Base-by-base conservation (phyloP, 2,329 filamentous ascomycete species). In the Tympanopsis confertula region DNA sequence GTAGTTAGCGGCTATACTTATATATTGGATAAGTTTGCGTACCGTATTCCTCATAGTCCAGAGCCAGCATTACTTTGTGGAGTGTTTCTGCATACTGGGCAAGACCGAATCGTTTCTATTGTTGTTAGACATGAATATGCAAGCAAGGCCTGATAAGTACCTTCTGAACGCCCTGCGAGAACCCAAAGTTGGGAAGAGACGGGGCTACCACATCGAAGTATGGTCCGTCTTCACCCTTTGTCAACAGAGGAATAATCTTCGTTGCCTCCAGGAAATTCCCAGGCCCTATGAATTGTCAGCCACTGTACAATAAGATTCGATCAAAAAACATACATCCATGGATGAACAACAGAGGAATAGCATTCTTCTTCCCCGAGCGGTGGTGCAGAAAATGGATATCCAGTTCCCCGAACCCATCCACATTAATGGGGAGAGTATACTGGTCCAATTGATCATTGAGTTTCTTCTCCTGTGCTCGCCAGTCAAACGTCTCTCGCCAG, bases 371-470 rank as follows among this genome's bases (percentile, higher is more conserved):
- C n/a, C n/a, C n/a, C n/a, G n/a, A n/a, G 28, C 46, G 48, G 29
- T 55, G 48, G 45, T 61, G 55, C 19, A 63, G 39, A 44, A 61
- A 62, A 46, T 62, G 59, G 36, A 63, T 55, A 32, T 49, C 47
- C 3, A 61, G 45, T 17, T 51, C 47, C 37, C 55, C 52, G 38
- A 59, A 61, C n/a, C 56, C 57, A 7, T 56, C 51, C 38, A 54
- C 57, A 38, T 58, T 49, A 38, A 62, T 54, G 4, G 50, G 38
- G 5, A 56, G 56, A 30, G 51, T 47, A 39, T 54, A 61, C 3
- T 60, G 52, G 5, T 58, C 58, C 14, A 56, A 42, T 37, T 49
- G 37, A 17, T 24, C 19, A 39, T 61, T 62, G 38, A 61, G 43
- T 36, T 53, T 46, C 13, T 46, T 42, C 43, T 62, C 58, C 19